Evolutionary conservation across 2,329 filamentous ascomycete species (phyloP), one percentile per base, ranked within the genome.

Genomic region (Myrmaecium sp.): DNA sequence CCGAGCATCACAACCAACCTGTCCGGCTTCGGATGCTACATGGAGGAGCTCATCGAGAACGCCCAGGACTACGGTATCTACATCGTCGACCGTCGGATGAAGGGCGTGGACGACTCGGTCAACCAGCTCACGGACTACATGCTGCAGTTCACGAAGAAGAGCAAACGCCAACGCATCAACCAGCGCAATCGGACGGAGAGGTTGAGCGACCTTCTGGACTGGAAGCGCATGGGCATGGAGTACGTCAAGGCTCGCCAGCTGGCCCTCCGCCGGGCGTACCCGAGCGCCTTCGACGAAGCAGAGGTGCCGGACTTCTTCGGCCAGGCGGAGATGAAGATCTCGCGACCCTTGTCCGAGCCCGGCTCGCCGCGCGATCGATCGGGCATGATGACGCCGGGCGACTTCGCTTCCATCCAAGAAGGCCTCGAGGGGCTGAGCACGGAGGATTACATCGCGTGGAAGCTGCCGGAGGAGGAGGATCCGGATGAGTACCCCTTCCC

Each of bases 201-300:
- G 25, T 61, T 98, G 29, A 92, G 83, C 45, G 89, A 98, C 49
- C 63, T 98, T 33, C 66, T 98, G 21, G 89, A 98, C 57, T 98
- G 89, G 89, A 95, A 95, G 67, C 70, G 89, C 26, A 98, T 98
- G 89, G 89, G 89, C 13, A 76, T 95, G 74, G 89, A 98, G 57
- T 98, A 98, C 47, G 82, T 94, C 57, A 98, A 95, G 63, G 89
- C 89, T 17, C 72, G 89, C 25, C 89, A 95, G 53, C 57, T 98
- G 44, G 89, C 89, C 14, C 62, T 98, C 36, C 68, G 89, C 43
- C 70, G 89, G 53, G 89, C 89, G 12, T 98, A 95, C 53, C 86
- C 89, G 26, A 64, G 66, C 27, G 86, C 82, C 3, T 98, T 93
- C 50, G 66, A 69, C 23, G 64, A 63, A 22, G 69, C 72, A 28